Base-by-base conservation (phyloP, 345 rosid genomes). In the Linum trigynum region DNA sequence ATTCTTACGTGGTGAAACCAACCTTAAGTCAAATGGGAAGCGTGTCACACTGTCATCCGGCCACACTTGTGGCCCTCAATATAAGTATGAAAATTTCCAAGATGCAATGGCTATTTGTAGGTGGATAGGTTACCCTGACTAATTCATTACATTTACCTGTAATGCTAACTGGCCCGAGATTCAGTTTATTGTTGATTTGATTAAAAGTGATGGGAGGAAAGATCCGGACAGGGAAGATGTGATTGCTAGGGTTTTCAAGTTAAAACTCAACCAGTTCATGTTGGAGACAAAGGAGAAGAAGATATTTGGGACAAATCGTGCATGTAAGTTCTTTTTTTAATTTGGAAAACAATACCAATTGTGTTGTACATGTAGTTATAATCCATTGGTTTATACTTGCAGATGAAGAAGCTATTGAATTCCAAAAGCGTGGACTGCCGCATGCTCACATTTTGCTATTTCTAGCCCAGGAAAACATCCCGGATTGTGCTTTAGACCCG, bases 91-190 rank as follows among this genome's bases (percentile, higher is more conserved):
- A 7, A 41, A 41, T 7, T 41, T 7, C 5, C 4, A 3, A 73
- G n/a, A 50, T 73, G 41, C 38, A 41, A 63, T 43, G 72, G 55
- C 50, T 43, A 65, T 57, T n/a, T 68, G 38, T 43, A n/a, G 45
- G 0, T 12, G 0, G 7, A 7, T 5, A 0, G 38, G 64, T 1
- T n/a, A 42, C 36, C 74, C 68, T 3, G 2, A 70, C 51, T 15
- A 56, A 0, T 71, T 71, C n/a, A n/a, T n/a, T n/a, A n/a, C n/a
- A n/a, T n/a, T n/a, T n/a, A n/a, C n/a, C n/a, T n/a, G n/a, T n/a
- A 71, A 71, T 57, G 50, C 40, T 14, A 65, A 59, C 2, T 71
- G 69, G 65, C 65, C 65, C 7, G 43, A 65, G 38, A 50, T 71
- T 35, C 8, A 55, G 7, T 7, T 41, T 41, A 41, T 41, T 3